phyloP scores from a whole-genome alignment of 768 basidiomycete species.

The Xerocomellus chrysenteron region DNA sequence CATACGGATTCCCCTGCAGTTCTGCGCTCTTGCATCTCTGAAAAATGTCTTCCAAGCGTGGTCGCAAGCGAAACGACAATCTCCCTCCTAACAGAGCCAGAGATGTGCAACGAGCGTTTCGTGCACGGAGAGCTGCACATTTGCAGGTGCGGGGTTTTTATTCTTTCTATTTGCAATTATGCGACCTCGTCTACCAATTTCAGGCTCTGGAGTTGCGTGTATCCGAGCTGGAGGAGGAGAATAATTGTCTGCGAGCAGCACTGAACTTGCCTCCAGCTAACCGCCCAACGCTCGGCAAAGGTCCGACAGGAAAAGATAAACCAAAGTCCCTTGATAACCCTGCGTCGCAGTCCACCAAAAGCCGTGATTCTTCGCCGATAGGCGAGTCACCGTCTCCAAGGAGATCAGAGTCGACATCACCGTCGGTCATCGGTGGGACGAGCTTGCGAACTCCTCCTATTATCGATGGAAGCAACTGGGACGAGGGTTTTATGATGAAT shows the following conservation, averaged over 20 bases:
- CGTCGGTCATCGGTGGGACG: constrained; percentile 31
- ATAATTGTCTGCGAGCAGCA: constrained; percentile 65
- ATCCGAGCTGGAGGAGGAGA: constrained; percentile 82
- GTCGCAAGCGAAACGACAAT: constrained; percentile 71
- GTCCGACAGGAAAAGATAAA: constrained; percentile 86
- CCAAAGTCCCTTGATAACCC: constrained; percentile 50
- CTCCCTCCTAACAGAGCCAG: constrained; percentile 70
- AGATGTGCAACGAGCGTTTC: constrained; percentile 87
- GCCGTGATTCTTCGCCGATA: constrained; percentile 67
- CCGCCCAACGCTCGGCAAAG: constrained; percentile 73
- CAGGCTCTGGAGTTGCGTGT: constrained; percentile 83
- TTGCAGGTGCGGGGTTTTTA: constrained; percentile 57
- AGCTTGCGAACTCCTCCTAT: constrained; percentile 42
- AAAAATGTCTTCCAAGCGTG: constrained; percentile 82
- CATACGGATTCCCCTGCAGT: constrained; percentile 17
- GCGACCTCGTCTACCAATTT: constrained; percentile 28
- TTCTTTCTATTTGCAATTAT: constrained; percentile 41
- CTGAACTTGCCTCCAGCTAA: constrained; percentile 73
- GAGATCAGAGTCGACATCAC: constrained; percentile 36
- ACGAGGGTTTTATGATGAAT: constrained; percentile 52
- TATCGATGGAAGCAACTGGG: constrained; percentile 54
- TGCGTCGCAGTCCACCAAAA: constrained; percentile 28
- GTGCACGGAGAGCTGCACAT: constrained; percentile 85
- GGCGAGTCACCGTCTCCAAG: constrained; percentile 47
- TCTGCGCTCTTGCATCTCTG: constrained; percentile 8